Percentiles rank a stretch among this genome's conserved stretches.
These are phyloP conservation scores for Yamadazyma songkhlaensis DNA, from an alignment of 1,139 yeast genomes.

Conservation along the genomic window DNA sequence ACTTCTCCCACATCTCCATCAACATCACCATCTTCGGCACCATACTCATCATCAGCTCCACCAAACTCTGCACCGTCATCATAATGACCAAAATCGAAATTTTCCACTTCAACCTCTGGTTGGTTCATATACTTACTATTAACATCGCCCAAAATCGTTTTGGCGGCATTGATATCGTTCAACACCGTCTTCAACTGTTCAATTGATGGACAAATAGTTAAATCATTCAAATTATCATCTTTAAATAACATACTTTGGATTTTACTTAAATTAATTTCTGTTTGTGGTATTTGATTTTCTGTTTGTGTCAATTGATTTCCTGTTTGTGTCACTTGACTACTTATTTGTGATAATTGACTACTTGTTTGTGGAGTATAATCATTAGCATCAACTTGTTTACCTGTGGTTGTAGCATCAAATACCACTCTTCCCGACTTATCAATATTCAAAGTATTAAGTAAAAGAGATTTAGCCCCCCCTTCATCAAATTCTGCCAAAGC, in stretches of 20 bases:
- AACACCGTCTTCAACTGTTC: slow-evolving; percentile 55
- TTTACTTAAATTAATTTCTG: slow-evolving; percentile 17
- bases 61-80: slow-evolving; percentile 33
- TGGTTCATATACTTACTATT: slow-evolving; percentile 28
- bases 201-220: slow-evolving; percentile 63
- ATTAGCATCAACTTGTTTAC: slow-evolving; percentile 14
- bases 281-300: too few relatives aligned
- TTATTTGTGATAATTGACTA: neutral
- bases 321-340: too few relatives aligned
- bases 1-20: slow-evolving; percentile 19
- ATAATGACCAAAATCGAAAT: slow-evolving; percentile 23
- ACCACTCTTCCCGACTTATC: slow-evolving; percentile 61
- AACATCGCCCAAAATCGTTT: slow-evolving; percentile 48
- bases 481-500: slow-evolving; percentile 92
- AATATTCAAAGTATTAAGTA: slow-evolving; percentile 66
- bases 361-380: slow-evolving; percentile 11
- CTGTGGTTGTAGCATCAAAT: slow-evolving; percentile 51
- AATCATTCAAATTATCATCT: slow-evolving; percentile 30
- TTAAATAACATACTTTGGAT: slow-evolving; percentile 21
- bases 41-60: slow-evolving; percentile 11
- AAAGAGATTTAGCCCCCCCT: slow-evolving; percentile 87
- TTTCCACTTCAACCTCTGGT: slow-evolving; percentile 15
- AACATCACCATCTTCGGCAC: neutral
- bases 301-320: too few relatives aligned
- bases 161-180: slow-evolving; percentile 56